Evolutionary conservation across 2,329 filamentous ascomycete species (phyloP).

Genomic region (Alternaria rosae): DNA sequence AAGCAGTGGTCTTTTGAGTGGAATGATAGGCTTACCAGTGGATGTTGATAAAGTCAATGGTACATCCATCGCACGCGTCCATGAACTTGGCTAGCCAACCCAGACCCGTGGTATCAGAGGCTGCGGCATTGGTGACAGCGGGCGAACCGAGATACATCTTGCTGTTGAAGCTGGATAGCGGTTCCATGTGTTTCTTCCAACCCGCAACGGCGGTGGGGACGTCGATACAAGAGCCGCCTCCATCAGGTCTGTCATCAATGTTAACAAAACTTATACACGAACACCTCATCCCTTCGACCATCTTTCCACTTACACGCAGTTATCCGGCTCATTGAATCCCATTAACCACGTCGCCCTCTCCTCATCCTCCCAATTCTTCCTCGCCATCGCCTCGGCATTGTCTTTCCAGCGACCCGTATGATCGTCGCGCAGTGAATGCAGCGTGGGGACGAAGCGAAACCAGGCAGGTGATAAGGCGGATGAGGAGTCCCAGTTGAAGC

Average conservation of each 20-base stretch:
- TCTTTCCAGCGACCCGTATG: constrained; percentile 28
- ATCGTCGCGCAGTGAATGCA: constrained; percentile 22
- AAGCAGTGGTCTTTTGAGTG: neutral
- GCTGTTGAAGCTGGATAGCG: constrained; percentile 20
- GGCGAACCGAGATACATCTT: constrained; percentile 41
- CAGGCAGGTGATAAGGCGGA: constrained; percentile 43
- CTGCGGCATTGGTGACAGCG: constrained; percentile 38
- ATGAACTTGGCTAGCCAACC: constrained; percentile 40
- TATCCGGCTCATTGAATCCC: constrained; percentile 48
- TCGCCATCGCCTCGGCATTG: constrained; percentile 18
- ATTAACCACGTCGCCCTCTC: constrained; percentile 30
- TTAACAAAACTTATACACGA: neutral
- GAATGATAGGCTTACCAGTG: constrained; percentile 33
- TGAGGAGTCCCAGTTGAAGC: constrained; percentile 71
- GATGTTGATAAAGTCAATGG: constrained; percentile 45
- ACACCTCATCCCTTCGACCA: no score
- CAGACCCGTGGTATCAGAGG: constrained; percentile 23
- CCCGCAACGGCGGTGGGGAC: constrained; percentile 17
- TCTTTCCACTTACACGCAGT: constrained; percentile 35
- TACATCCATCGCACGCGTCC: constrained; percentile 35
- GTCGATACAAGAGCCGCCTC: constrained; percentile 36
- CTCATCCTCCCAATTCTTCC: neutral
- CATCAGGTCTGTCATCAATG: neutral
- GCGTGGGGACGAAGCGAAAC: constrained; percentile 68
- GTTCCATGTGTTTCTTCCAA: constrained; percentile 30